Evolutionary conservation across 2,329 filamentous ascomycete genomes (phyloP), one percentile per base, ranked within the genome.

Genomic region (Fusarium sp.): DNA sequence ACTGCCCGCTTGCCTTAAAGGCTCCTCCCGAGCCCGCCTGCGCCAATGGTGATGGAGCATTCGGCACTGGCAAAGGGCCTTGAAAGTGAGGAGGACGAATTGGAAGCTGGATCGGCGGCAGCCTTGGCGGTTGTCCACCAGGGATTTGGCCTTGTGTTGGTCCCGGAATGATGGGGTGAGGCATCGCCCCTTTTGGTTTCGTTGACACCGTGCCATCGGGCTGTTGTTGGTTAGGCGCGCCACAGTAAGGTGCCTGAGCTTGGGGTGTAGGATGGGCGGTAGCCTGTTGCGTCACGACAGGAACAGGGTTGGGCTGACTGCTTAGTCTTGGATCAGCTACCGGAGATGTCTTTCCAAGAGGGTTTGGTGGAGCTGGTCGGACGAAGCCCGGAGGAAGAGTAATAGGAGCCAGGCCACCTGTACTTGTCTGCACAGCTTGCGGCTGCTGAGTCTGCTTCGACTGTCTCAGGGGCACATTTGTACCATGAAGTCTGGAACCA

Each of bases 401-500:
- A 50, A 50, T 43, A 48, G 48, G 67, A 25, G 70, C 12, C n/a
- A 60, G 42, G 3, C 41, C 34, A 40, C 51, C 18, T 40, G 34
- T 30, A 14, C 20, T 46, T 47, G 27, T 53, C 28, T 43, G 60
- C 34, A 37, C 4, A n/a, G 28, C 11, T 23, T 54, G 41, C 20
- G 50, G 47, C 21, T 61, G 58, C 16, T 64, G 69, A 9, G n/a
- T 6, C 16, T 60, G 62, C 23, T 21, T 49, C 40, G 30, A 21
- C n/a, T 43, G 37, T 25, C 57, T 50, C 55, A 48, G 49, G 18
- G 68, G 69, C 25, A 74, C 62, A 40, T 63, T 55, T 18, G 76
- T 73, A 8, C 70, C 48, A 30, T 76, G 66, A 68, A 80, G 75
- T 28, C 58, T 68, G 55, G 77, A 43, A 42, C 74, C 72, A 57